Base-by-base conservation (phyloP, 225 moss, liverwort and hornwort genomes). In the Bryoerythrophyllum caledonicum region DNA sequence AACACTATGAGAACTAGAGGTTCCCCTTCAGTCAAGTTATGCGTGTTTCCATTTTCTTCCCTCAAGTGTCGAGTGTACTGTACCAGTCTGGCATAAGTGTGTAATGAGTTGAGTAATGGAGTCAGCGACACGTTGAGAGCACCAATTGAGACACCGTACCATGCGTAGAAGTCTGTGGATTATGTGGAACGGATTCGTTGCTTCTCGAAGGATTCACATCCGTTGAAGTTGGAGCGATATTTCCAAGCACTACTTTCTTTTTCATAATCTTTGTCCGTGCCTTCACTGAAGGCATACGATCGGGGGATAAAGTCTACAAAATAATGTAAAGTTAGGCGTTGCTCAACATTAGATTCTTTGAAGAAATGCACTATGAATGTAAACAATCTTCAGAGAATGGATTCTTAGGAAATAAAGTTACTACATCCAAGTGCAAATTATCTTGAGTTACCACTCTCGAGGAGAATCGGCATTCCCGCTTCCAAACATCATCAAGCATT, bases 291-390 rank as follows among this genome's bases (percentile, higher is more conserved):
- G 62, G 80, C 60, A 40, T 62, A 34, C 62, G 75, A 75, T 55
- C 75, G 7, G 75, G 75, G 35, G 75, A 70, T 56, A 71, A 48
- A 70, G 64, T 70, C 80, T 80, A 61, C 70, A 75, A 67, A 65
- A 66, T 26, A 52, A 48, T 59, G 14, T 66, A 10, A 15, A 58
- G 16, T 58, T 30, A 67, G 57, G 65, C 23, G 57, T 44, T 44
- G 57, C 32, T 44, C n/a, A 10, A 13, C 19, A 19, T 49, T 49
- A 49, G 17, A 49, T 49, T 49, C 48, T 49, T 49, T 49, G 48
- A 49, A 27, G 17, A 65, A 44, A 56, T 32, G 43, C 30, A 6
- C 34, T 43, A 28, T 55, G n/a, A 41, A 65, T 27, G 27, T 6
- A 49, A 17, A 49, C 19, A 17, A 49, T 17, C 19, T 49, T 19